A percentile compares a stretch with the other conserved stretches of the same genome.
These are phyloP conservation scores for Irpex sp. DNA, from an alignment of 1,284 basidiomycete species.

Conservation along the genomic window DNA sequence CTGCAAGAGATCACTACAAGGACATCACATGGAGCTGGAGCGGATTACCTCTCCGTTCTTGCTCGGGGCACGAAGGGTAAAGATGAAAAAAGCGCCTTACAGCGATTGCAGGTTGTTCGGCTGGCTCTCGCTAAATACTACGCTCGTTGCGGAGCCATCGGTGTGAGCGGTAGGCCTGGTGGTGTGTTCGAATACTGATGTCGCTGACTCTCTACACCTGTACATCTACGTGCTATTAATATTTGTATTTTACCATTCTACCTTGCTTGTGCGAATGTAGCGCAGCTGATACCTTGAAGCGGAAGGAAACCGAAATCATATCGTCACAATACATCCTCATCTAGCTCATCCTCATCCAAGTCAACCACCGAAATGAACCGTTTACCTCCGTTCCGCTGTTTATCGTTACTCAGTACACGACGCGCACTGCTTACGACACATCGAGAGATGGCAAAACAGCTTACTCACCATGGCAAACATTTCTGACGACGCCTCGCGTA, in stretches of 20 bases:
- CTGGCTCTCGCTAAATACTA: slow-evolving; percentile 78
- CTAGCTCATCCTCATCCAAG: slow-evolving; percentile 30
- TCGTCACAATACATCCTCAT: not conserved
- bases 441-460: not conserved
- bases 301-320: too few species aligned
- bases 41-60: slow-evolving; percentile 73
- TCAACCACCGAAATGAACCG: slow-evolving; percentile 37
- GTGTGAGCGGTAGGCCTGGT: slow-evolving; percentile 44
- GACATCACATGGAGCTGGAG: slow-evolving; percentile 67
- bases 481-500: slow-evolving; percentile 20
- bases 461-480: slow-evolving; percentile 23
- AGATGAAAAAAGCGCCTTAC: slow-evolving; percentile 64
- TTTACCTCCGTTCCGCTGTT: slow-evolving; percentile 28
- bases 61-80: slow-evolving; percentile 54
- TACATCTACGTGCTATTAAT: not conserved
- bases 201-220: not conserved
- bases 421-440: not conserved
- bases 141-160: slow-evolving; percentile 69
- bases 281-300: not conserved
- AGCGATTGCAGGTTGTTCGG: slow-evolving; percentile 70
- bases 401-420: not conserved
- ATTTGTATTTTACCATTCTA: not conserved
- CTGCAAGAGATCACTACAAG: slow-evolving; percentile 75
- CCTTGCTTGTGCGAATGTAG: not conserved
- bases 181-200: slow-evolving; percentile 16